Evolutionary conservation across 2,329 filamentous ascomycete genomes (phyloP).

Genomic region (Bipolaris bicolor): DNA sequence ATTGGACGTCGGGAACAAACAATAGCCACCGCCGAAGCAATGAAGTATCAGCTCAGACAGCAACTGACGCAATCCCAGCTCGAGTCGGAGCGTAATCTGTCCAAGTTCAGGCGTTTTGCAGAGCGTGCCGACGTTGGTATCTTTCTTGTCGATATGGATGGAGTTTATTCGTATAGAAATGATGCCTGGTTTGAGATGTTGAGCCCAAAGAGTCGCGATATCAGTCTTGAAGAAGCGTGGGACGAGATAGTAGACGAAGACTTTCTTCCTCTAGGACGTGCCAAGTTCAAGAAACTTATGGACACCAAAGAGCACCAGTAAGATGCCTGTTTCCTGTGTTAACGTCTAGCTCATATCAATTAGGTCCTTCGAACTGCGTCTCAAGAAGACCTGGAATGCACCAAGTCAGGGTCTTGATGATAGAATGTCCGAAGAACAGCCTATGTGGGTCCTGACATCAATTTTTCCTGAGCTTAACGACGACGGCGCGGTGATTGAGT

Average conservation of each 20-base stretch:
- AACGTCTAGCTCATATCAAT: background rate
- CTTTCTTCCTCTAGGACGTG: conserved; percentile 14
- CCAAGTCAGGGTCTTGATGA: conserved; percentile 17
- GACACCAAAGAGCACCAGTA: conserved; percentile 30
- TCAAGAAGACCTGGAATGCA: conserved; percentile 46
- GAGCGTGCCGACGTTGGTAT: conserved; percentile 51
- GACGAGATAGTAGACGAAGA: conserved; percentile 24
- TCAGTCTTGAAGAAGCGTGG: conserved; percentile 32
- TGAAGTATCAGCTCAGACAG: conserved; percentile 44
- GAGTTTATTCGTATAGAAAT: conserved; percentile 50
- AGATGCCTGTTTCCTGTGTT: background rate
- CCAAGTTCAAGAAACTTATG: conserved; percentile 22
- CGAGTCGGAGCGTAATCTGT: conserved; percentile 42
- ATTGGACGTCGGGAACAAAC: conserved; percentile 45
- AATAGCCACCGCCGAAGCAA: conserved; percentile 42
- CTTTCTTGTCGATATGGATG: conserved; percentile 47
- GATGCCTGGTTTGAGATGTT: conserved; percentile 49
- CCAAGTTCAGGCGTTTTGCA: conserved; percentile 50
- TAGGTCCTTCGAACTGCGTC: conserved; percentile 46
- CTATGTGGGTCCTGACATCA: conserved; percentile 41
- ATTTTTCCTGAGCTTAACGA: conserved; percentile 37
- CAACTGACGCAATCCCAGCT: conserved; percentile 36
- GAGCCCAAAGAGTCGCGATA: conserved; percentile 11
- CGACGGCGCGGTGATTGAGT: conserved; percentile 32
- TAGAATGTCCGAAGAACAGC: conserved; percentile 20